Evolutionary conservation across 176 grass and related monocot species (phyloP), one percentile per base, ranked within the genome.

Genomic region (Poa annua): DNA sequence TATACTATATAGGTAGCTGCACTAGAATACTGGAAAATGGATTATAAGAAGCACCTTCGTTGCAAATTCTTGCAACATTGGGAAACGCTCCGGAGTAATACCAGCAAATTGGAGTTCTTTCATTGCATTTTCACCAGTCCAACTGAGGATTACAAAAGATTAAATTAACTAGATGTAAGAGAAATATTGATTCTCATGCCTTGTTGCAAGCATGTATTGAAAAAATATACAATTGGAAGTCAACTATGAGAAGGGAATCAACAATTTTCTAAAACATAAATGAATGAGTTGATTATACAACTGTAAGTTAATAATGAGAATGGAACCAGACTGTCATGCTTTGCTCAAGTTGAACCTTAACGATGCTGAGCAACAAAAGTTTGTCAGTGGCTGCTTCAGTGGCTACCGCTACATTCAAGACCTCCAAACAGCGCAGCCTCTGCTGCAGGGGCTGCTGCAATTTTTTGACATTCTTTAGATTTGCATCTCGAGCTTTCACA

Each of bases 81-180:
- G 82, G 84, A 95, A 95, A 66, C 70, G 62, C 17, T 57, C 80
- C 76, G 90, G 87, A 74, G 87, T 89, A 81, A 98, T 93, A 59
- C 92, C 88, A 20, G 96, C 96, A 36, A 36, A 41, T 62, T 98
- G 88, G 48, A 98, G 90, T 66, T 98, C 96, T 54, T 75, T 88
- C 47, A 87, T 38, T 61, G 96, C 96, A 73, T 86, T 91, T 91
- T 95, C 87, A 79, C 88, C 96, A 77, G 96, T 90, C 96, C 96
- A 98, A 84, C 96, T 98, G 82, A 81, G 80, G 55, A 72, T 83
- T 91, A 51, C 21, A 82, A 82, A 81, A 81, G 11, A 50, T 84
- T 88, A 91, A 62, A 87, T 76, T 6, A 74, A 71, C 6, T 73
- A 52, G 26, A 56, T 64, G 50, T 63, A 67, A 61, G 25, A 57